Evolutionary conservation across 495 filamentous ascomycete species (phyloP).

Genomic region (Penicillium roqueforti): DNA sequence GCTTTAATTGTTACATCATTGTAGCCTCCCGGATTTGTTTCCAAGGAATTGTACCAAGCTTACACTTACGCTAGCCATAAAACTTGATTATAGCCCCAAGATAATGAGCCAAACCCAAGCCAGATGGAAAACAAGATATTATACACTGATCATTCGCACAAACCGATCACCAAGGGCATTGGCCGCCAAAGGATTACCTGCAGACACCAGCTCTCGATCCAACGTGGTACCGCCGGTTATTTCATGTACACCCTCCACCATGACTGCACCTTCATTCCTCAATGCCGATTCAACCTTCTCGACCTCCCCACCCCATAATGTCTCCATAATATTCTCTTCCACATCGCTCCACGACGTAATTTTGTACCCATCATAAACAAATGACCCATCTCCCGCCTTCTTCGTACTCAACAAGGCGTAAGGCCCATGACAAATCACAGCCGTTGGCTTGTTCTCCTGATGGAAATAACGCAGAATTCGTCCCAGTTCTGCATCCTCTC

Average conservation of each 20-base stretch:
- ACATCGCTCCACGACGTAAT: conserved; percentile 31
- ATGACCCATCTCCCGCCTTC: conserved; percentile 22
- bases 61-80: neutral
- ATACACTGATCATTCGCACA: conserved; percentile 31
- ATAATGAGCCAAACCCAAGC: no score
- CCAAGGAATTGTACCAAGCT: neutral
- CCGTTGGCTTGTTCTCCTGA: conserved; percentile 30
- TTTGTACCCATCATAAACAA: conserved; percentile 35
- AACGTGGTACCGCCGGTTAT: conserved; percentile 28
- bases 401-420: conserved; percentile 40
- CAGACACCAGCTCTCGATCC: conserved; percentile 26
- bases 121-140: neutral
- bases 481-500: conserved; percentile 34
- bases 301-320: conserved; percentile 26
- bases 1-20: conserved; percentile 6
- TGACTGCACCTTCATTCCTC: conserved; percentile 25
- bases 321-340: conserved; percentile 35
- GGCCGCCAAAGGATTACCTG: conserved; percentile 31
- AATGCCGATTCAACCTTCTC: conserved; percentile 28
- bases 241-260: conserved; percentile 25
- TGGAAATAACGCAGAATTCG: conserved; percentile 37
- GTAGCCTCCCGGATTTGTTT: neutral
- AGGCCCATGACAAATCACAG: conserved; percentile 42
- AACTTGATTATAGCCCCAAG: neutral
- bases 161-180: conserved; percentile 29